These are phyloP conservation scores for Pichia inconspicua DNA, from an alignment of 1,139 yeast species.

Conservation along the genomic window DNA sequence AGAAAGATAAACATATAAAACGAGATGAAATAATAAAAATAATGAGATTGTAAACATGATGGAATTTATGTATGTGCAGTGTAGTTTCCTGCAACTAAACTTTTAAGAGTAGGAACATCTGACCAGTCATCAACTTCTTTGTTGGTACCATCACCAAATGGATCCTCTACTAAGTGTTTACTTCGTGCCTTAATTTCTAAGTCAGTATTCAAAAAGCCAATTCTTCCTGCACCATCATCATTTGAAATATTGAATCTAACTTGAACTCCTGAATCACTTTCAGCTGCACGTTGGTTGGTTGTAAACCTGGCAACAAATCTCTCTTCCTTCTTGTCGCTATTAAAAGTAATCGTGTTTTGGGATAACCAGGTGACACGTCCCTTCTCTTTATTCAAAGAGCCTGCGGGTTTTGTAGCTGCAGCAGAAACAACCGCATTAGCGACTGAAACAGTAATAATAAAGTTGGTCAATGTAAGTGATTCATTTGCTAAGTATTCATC, in stretches of 20 bases:
- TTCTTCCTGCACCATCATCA: constrained; percentile 19
- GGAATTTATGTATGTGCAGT: constrained; percentile 24
- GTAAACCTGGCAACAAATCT: constrained; percentile 65
- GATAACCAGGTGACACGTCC: constrained; percentile 81
- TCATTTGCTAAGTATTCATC: constrained; percentile 29
- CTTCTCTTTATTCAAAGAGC: constrained; percentile 77
- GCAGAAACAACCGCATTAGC: constrained; percentile 43
- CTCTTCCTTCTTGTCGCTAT: constrained; percentile 38
- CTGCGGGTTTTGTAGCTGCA: constrained; percentile 86
- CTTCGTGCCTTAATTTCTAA: constrained; percentile 15
- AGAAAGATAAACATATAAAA: background rate
- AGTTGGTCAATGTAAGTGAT: constrained; percentile 41
- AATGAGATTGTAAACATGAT: background rate
- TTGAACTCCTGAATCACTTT: constrained; percentile 64
- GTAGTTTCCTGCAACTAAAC: constrained; percentile 29
- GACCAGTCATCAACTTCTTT: constrained; percentile 21
- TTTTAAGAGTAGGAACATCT: constrained; percentile 27
- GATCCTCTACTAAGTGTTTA: constrained; percentile 24
- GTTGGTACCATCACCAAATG: constrained; percentile 20
- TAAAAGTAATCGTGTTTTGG: constrained; percentile 39
- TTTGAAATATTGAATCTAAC: constrained; percentile 46
- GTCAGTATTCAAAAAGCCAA: constrained; percentile 16
- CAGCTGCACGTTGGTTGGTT: constrained; percentile 54
- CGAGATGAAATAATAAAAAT: background rate
- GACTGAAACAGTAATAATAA: constrained; percentile 58